phyloP scores from a whole-genome alignment of 2,329 filamentous ascomycete genomes.

The Nothopassalora personata region DNA sequence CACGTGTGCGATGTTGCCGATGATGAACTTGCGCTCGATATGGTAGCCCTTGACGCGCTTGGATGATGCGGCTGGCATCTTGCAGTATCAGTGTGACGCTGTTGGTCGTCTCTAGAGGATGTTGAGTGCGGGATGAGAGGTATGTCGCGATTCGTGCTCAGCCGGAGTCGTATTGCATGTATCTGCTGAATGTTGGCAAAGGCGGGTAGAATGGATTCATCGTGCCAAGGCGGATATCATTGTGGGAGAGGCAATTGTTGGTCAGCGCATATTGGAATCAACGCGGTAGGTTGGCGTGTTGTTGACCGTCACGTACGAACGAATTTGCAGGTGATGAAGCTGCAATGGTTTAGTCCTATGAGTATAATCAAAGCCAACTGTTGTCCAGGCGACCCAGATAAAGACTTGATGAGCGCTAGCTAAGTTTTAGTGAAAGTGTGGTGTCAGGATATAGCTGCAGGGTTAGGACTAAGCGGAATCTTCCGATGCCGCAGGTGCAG shows the following conservation, averaged over 20 bases:
- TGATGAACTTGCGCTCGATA: conserved; percentile 37
- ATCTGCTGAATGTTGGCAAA: neutral
- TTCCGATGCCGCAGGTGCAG: too few relatives aligned
- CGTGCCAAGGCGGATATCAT: neutral
- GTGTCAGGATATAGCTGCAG: too few relatives aligned
- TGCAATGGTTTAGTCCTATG: too few relatives aligned
- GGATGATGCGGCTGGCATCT: conserved; percentile 33
- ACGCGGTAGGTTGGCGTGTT: neutral
- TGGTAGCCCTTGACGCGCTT: conserved; percentile 34
- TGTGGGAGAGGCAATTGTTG: neutral
- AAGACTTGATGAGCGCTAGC: too few relatives aligned
- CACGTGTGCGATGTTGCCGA: conserved; percentile 46
- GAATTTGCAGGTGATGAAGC: too few relatives aligned
- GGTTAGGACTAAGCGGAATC: too few relatives aligned
- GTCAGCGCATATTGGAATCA: neutral
- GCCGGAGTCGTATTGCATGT: neutral
- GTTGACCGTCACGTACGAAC: neutral
- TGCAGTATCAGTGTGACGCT: neutral
- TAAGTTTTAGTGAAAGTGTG: too few relatives aligned
- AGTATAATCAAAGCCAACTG: too few relatives aligned
- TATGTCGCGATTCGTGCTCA: neutral
- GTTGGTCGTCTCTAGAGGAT: neutral
- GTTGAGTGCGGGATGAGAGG: neutral
- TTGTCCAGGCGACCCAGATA: too few relatives aligned
- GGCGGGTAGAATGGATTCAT: neutral